Conservation (phyloP, 2,329 filamentous ascomycete species). For the Pseudopyricularia javanii region DNA sequence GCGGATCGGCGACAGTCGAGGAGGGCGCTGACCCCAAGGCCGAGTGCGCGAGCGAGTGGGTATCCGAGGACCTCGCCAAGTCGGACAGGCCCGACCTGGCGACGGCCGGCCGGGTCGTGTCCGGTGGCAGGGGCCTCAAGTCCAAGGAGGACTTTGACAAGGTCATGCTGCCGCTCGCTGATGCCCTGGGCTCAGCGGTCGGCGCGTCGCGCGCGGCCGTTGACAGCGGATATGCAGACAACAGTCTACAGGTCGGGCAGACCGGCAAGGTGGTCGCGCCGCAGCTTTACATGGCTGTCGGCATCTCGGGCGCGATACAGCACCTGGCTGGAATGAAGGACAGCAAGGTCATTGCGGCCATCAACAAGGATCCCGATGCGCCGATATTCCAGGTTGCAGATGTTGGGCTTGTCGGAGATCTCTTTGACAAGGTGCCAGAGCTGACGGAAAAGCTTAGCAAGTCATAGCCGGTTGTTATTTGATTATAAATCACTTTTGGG, state of each 20-base stretch:
- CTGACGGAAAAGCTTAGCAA: constrained; percentile 87
- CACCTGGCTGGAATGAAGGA: constrained; percentile 99
- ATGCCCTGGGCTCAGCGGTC: constrained; percentile 87
- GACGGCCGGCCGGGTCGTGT: constrained; percentile 82
- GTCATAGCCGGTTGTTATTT: constrained; percentile 6
- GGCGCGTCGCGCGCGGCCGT: constrained; percentile 91
- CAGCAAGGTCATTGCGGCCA: constrained; percentile 96
- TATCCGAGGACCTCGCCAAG: constrained; percentile 85
- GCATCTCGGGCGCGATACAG: constrained; percentile 95
- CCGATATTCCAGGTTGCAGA: constrained; percentile 98
- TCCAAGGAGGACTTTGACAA: constrained; percentile 96
- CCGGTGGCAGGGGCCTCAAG: constrained; percentile 87
- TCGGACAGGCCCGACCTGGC: constrained; percentile 88
- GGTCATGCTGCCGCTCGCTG: constrained; percentile 83
- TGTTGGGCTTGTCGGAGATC: constrained; percentile 85
- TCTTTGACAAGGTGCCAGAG: constrained; percentile 93
- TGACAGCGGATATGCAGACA: constrained; percentile 95
- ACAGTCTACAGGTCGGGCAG: constrained; percentile 95
- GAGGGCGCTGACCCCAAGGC: constrained; percentile 76
- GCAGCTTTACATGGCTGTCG: constrained; percentile 86
- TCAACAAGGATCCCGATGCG: constrained; percentile 95
- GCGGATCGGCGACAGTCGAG: constrained; percentile 51
- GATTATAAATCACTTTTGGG: constrained; percentile 6
- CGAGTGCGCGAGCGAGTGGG: constrained; percentile 67
- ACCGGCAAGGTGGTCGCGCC: constrained; percentile 98